phyloP scores from a whole-genome alignment of 1,284 basidiomycete species.

The Albatrellus sp. region DNA sequence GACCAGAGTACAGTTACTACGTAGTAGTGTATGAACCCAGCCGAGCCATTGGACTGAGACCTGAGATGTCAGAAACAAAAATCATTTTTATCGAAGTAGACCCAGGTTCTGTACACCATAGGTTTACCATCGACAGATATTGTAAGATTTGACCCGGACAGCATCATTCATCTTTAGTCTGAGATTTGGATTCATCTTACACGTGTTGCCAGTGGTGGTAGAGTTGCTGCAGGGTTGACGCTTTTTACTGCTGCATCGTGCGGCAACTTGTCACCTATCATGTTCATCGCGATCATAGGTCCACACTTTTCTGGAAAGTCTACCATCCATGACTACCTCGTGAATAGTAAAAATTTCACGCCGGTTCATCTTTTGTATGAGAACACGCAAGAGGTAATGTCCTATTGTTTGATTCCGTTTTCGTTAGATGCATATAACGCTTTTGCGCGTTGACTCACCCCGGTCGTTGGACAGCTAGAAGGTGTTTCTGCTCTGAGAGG shows the following conservation, averaged over 20 bases:
- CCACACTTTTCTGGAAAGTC: constrained; percentile 76
- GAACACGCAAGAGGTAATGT: background rate
- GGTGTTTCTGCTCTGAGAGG: background rate
- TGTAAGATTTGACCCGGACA: too few species aligned
- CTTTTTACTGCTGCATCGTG: too few species aligned
- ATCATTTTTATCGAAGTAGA: too few species aligned
- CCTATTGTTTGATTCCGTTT: background rate
- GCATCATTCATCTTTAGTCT: too few species aligned
- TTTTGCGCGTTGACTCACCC: background rate
- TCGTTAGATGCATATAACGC: background rate
- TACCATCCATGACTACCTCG: constrained; percentile 63
- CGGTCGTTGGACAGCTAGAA: too few species aligned
- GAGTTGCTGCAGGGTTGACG: too few species aligned
- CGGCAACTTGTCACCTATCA: constrained; percentile 13
- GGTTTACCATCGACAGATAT: too few species aligned
- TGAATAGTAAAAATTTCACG: constrained; percentile 33
- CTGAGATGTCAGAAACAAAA: background rate
- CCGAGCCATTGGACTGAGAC: background rate
- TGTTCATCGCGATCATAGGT: constrained; percentile 86
- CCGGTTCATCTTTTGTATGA: constrained; percentile 22
- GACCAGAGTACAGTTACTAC: constrained; percentile 53
- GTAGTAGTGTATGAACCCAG: background rate
- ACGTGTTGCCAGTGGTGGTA: too few species aligned
- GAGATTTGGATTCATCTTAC: too few species aligned
- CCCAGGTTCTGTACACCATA: too few species aligned